Base-by-base conservation (phyloP, 495 filamentous ascomycete genomes). In the Xylaria cubensis region DNA sequence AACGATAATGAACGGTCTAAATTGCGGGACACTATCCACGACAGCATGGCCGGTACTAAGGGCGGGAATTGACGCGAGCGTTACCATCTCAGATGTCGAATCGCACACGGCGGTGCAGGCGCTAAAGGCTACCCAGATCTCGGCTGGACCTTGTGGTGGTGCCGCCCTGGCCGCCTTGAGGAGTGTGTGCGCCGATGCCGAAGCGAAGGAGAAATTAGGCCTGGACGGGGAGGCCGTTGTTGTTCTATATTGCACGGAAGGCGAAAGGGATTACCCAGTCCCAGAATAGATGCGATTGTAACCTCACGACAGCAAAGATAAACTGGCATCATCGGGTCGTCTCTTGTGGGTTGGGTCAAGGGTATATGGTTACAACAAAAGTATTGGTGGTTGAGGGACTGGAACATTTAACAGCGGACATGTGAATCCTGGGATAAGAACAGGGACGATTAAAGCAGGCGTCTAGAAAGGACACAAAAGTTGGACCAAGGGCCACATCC, bases 1-100 rank as follows among this genome's bases (percentile, higher is more conserved):
- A 12, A 92, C 88, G 0, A 90, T 91, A 59, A 92, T 92, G 90
- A 83, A 84, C 70, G 90, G 90, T 7, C 87, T 92, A 85, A 87
- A 89, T 71, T 92, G 90, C 74, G 90, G 90, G 0, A 92, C 88
- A 0, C 83, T 91, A 12, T 91, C 90, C 0, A 80, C 78, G 13
- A 87, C 84, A 24, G 88, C 90, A 15, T 92, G 90, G 90, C 83
- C 87, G 2, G 75, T 87, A 5, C 75, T 92, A 17, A 75, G 81
- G 19, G 76, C 82, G 1, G 84, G 87, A 26, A 83, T 90, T 7
- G 89, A 90, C 79, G 88, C 84, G 3, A 85, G 83, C 59, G 78
- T 92, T 5, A 83, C 82, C 0, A 83, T 92, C 0, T 85, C 85
- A 0, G 89, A 90, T 61, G 63, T 78, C 48, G 89, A 91, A 67